phyloP scores from a whole-genome alignment of 768 basidiomycete genomes.

The Boletus tomentosulus region DNA sequence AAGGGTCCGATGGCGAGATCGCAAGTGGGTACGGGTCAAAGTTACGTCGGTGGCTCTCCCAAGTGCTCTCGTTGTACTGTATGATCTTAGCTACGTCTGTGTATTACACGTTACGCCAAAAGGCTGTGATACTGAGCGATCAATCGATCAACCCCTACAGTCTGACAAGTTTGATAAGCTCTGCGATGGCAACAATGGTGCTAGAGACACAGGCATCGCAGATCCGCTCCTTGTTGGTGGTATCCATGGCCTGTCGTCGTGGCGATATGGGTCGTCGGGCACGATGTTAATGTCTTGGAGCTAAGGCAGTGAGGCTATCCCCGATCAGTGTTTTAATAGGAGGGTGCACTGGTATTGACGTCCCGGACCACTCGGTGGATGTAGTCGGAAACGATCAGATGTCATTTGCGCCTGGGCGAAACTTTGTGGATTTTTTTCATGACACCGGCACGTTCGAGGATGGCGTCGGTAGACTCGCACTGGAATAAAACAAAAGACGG shows the following conservation, averaged over 20 bases:
- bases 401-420: background rate
- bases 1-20: background rate
- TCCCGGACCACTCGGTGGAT: background rate
- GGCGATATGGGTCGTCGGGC: background rate
- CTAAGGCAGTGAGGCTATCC: background rate
- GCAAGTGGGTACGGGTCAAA: no score
- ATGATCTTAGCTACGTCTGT: background rate
- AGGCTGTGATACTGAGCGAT: no score
- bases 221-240: background rate
- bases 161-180: background rate
- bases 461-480: background rate
- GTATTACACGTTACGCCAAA: no score
- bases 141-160: no score
- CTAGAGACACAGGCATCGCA: background rate
- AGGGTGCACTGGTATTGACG: background rate
- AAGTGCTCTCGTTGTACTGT: background rate
- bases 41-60: background rate
- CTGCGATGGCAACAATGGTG: background rate
- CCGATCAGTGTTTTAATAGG: background rate
- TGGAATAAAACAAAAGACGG: background rate
- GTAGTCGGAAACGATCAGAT: background rate
- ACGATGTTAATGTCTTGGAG: background rate
- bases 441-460: no score
- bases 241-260: background rate
- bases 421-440: no score